Percentiles rank a stretch among this genome's conserved stretches.
These are phyloP conservation scores for Helicocarpus griseus DNA, from an alignment of 2,329 filamentous ascomycete species.

Conservation along the genomic window DNA sequence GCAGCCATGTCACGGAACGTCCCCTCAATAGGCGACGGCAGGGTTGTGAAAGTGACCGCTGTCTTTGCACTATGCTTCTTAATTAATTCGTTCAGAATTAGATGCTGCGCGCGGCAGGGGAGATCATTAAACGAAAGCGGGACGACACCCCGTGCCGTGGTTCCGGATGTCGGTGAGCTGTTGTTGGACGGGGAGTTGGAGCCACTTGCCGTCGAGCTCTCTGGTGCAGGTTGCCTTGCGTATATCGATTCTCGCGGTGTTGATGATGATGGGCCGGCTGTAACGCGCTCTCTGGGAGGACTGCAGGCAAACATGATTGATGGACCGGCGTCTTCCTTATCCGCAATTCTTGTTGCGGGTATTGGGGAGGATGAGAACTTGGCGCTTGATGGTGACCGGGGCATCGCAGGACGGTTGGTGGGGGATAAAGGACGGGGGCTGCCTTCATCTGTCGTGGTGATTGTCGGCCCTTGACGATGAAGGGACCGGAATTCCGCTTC, in stretches of 20 bases:
- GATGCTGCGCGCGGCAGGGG: slow-evolving; percentile 71
- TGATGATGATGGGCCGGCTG: slow-evolving; percentile 14
- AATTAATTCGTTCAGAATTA: slow-evolving; percentile 81
- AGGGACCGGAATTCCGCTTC: background rate
- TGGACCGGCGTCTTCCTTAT: slow-evolving; percentile 55
- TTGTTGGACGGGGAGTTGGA: background rate
- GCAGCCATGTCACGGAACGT: slow-evolving; percentile 61
- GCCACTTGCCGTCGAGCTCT: background rate
- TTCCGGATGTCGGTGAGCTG: slow-evolving; percentile 32
- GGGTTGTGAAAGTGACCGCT: slow-evolving; percentile 71
- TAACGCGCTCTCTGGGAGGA: slow-evolving; percentile 18
- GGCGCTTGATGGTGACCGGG: slow-evolving; percentile 25
- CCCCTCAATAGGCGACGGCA: slow-evolving; percentile 70
- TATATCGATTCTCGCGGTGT: slow-evolving; percentile 30
- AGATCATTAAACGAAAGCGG: slow-evolving; percentile 79
- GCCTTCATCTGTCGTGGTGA: slow-evolving; percentile 6
- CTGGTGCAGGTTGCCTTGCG: slow-evolving; percentile 19
- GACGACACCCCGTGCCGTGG: slow-evolving; percentile 50
- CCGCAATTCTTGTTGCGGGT: slow-evolving; percentile 57
- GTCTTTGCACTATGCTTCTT: slow-evolving; percentile 57
- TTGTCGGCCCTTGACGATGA: slow-evolving; percentile 2
- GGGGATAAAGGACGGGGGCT: slow-evolving; percentile 11
- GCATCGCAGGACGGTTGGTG: slow-evolving; percentile 17
- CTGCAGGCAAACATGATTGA: slow-evolving; percentile 64
- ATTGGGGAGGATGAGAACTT: slow-evolving; percentile 63